These are phyloP conservation scores for Candida neerlandica DNA, from an alignment of 1,139 yeast genomes.

Conservation along the genomic window DNA sequence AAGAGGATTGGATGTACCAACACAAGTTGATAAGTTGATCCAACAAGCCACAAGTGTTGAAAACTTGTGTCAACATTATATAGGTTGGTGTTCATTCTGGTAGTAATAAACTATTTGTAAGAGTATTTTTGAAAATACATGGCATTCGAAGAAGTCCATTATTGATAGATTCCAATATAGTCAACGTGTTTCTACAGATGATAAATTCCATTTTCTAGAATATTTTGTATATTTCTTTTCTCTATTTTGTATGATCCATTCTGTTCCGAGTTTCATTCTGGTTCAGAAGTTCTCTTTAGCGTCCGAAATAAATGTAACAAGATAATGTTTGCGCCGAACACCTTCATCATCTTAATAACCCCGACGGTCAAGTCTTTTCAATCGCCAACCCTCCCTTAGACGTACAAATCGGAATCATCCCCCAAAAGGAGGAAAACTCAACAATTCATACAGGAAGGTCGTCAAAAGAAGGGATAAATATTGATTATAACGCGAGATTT, in stretches of 20 bases:
- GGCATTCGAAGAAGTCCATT: not conserved
- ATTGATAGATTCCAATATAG: no score
- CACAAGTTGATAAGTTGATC: conserved; percentile 90
- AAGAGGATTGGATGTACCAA: conserved; percentile 74
- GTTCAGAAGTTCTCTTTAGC: conserved; percentile 53
- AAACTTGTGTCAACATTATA: conserved; percentile 92
- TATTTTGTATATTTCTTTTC: not conserved
- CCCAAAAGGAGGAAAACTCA: conserved; percentile 29
- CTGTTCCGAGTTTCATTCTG: conserved; percentile 13
- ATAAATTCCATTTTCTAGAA: not conserved
- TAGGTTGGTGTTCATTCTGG: conserved; percentile 99
- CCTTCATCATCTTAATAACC: conserved; percentile 53
- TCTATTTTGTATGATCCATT: not conserved
- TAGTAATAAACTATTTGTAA: conserved; percentile 22
- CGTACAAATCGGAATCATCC: conserved; percentile 40
- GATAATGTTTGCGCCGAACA: conserved; percentile 62
- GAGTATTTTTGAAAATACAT: not conserved
- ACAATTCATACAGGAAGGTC: conserved; percentile 23
- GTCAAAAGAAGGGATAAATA: conserved; percentile 42
- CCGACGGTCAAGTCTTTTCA: conserved; percentile 12
- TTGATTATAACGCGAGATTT: conserved; percentile 56
- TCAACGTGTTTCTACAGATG: no score
- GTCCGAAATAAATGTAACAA: conserved; percentile 54
- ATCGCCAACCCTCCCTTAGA: conserved; percentile 41
- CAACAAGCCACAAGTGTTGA: conserved; percentile 97